Evolutionary conservation across 768 basidiomycete species (phyloP).

Genomic region (Hericium coralloides): DNA sequence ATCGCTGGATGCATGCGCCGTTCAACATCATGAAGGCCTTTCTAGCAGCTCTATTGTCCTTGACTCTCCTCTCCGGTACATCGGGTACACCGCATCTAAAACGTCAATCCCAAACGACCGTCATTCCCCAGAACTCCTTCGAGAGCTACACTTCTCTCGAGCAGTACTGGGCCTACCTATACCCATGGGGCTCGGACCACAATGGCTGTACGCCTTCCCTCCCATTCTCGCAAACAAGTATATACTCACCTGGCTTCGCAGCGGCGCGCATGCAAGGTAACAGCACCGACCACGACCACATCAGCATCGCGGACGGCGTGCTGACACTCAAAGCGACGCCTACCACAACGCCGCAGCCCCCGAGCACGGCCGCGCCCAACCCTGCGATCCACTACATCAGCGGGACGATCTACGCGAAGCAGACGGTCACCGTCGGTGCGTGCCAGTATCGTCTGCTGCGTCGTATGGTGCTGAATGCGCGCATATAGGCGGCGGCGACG

Average conservation of each 20-base stretch:
- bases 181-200: constrained; percentile 40
- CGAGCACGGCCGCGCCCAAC: constrained; percentile 31
- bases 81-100: too few relatives aligned
- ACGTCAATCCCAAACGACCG: not conserved
- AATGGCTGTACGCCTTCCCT: constrained; percentile 29
- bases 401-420: constrained; percentile 32
- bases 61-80: too few relatives aligned
- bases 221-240: not conserved
- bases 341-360: constrained; percentile 25
- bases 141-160: constrained; percentile 30
- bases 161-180: constrained; percentile 33
- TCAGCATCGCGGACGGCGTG: constrained; percentile 28
- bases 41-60: too few relatives aligned
- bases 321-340: constrained; percentile 35
- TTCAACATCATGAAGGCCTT: too few relatives aligned
- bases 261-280: constrained; percentile 36
- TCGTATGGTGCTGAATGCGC: not conserved
- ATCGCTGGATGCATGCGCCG: too few relatives aligned
- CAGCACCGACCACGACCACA: constrained; percentile 31
- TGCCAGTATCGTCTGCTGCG: constrained; percentile 17
- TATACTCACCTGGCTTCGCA: constrained; percentile 7
- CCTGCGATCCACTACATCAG: constrained; percentile 35
- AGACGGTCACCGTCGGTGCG: constrained; percentile 29
- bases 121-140: constrained; percentile 33
- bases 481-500: not conserved